Evolutionary conservation across 495 filamentous ascomycete species (phyloP).

Genomic region (Tuber brumale): DNA sequence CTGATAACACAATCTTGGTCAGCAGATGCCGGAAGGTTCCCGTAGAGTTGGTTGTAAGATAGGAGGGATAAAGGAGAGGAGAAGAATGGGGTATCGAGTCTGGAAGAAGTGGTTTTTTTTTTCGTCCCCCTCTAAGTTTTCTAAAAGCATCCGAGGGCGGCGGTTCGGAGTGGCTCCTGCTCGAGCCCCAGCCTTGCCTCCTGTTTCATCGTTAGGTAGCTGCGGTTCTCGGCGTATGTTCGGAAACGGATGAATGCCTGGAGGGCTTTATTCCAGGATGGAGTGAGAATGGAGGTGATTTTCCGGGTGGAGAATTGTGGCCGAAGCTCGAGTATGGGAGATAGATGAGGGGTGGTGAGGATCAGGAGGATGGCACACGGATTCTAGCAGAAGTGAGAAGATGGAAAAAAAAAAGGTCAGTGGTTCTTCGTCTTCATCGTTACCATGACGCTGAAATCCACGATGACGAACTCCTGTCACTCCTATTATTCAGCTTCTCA

Average conservation of each 20-base stretch:
- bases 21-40: neutral
- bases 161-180: neutral
- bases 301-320: neutral
- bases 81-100: neutral
- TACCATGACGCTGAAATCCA: neutral
- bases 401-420: neutral
- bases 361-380: neutral
- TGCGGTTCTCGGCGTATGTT: neutral
- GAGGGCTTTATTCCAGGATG: neutral
- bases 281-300: neutral
- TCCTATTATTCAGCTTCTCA: neutral
- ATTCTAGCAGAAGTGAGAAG: neutral
- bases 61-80: neutral
- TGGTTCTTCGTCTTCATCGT: neutral
- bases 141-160: neutral
- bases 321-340: neutral
- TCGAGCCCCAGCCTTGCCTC: neutral
- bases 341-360: neutral
- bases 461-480: neutral
- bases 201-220: neutral
- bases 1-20: neutral
- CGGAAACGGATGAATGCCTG: neutral
- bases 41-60: neutral
- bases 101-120: neutral
- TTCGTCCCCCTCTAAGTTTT: neutral